Base-by-base conservation (phyloP, 257 asterid genomes). In the Asclepias syriaca region DNA sequence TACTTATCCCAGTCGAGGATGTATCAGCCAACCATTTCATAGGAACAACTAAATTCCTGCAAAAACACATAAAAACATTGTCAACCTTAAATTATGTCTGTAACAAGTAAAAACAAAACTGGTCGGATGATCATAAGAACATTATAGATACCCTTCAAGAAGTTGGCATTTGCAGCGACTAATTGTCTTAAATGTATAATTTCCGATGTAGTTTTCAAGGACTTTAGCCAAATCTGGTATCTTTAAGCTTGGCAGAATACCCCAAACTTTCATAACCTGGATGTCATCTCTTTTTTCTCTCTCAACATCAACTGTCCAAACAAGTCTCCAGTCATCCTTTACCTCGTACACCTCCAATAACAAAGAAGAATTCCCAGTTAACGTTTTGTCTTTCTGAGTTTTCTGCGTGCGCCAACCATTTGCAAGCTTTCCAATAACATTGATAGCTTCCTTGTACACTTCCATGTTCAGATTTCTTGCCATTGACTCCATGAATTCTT, bases 231-330 rank as follows among this genome's bases (percentile, higher is more conserved):
- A 34, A 15, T 71, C 60, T 16, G 73, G 72, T 16, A 85, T 72
- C 80, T 85, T 60, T 0, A 77, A 69, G 51, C 0, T 16, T 50
- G 80, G 81, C 70, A 82, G 39, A 22, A 90, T 55, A 72, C 83
- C 87, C 85, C 82, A 83, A 27, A 90, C 73, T 66, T 77, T 80
- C 32, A 86, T 71, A 3, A 80, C 87, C 77, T 84, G 87, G 3
- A 70, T 70, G 4, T 78, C 76, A 1, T 6, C 69, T 16, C 75
- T 69, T 27, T 72, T 57, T 50, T 81, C 83, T 43, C 78, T 72
- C 5, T 78, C 32, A 65, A 87, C 84, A 27, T 85, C 89, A 1
- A 82, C 54, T 0, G 86, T 84, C 90, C 92, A 87, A 50, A 84
- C 71, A 54, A 90, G 78, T 58, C 78, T 71, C 51, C 79, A 32